Evolutionary conservation across 2,329 filamentous ascomycete genomes (phyloP).

Genomic region (Didymella pinodella): DNA sequence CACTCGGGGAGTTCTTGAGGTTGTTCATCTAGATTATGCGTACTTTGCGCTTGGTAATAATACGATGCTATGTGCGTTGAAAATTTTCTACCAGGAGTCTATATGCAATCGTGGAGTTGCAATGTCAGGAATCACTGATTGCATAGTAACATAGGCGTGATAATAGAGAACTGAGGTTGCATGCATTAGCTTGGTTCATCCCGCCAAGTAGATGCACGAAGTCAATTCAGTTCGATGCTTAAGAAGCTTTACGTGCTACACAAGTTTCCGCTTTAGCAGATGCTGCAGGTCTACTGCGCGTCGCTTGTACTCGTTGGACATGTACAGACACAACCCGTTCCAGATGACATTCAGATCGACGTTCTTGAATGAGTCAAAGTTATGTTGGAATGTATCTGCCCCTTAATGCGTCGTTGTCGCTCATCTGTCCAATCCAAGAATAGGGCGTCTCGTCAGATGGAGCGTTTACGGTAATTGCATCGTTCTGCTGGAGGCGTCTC

Average conservation of each 20-base stretch:
- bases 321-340: neutral
- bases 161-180: neutral
- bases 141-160: neutral
- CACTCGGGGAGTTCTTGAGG: conserved; percentile 75
- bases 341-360: neutral
- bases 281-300: neutral
- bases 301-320: neutral
- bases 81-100: neutral
- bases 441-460: neutral
- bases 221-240: neutral
- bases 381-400: neutral
- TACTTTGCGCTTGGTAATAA: conserved; percentile 1
- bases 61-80: neutral
- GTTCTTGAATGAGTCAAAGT: neutral
- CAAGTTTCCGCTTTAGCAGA: neutral
- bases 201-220: neutral
- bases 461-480: neutral
- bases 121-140: neutral
- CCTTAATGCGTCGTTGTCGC: neutral
- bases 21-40: conserved; percentile 58
- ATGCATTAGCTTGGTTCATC: neutral
- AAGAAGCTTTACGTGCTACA: neutral
- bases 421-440: neutral
- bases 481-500: neutral
- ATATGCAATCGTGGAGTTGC: neutral